Evolutionary conservation across 805 yeast species (phyloP).

Genomic region (Kurtzmaniella cleridarum): DNA sequence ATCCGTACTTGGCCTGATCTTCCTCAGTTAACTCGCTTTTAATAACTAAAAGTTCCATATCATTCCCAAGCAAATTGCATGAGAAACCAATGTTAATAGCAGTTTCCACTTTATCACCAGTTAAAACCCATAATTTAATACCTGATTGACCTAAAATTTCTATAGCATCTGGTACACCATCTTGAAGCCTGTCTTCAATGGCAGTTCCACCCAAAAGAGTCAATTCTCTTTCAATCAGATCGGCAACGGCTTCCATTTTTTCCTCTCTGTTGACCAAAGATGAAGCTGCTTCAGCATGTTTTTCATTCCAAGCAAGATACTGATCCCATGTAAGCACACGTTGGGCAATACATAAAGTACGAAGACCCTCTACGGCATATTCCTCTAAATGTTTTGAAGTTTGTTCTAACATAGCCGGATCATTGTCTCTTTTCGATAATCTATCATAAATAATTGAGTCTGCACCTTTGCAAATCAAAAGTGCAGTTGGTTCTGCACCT

Average conservation of each 20-base stretch:
- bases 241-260: constrained; percentile 69
- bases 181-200: constrained; percentile 79
- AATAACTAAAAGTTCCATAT: constrained; percentile 68
- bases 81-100: constrained; percentile 86
- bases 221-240: constrained; percentile 63
- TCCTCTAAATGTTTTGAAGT: constrained; percentile 75
- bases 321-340: constrained; percentile 58
- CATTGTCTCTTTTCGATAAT: constrained; percentile 37
- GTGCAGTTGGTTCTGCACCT: constrained; percentile 39
- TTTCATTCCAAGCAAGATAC: constrained; percentile 57
- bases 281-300: constrained; percentile 61
- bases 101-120: constrained; percentile 88
- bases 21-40: constrained; percentile 27
- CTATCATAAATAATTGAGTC: constrained; percentile 74
- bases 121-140: constrained; percentile 78
- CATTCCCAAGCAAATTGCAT: constrained; percentile 69
- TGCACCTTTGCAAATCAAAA: constrained; percentile 79
- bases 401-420: constrained; percentile 47
- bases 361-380: constrained; percentile 76
- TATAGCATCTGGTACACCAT: constrained; percentile 82
- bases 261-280: constrained; percentile 61
- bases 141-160: constrained; percentile 68
- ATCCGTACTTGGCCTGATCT: constrained; percentile 18
- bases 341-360: constrained; percentile 78
- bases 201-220: constrained; percentile 77